Percentiles rank a stretch among this genome's conserved stretches.
phyloP scores from a whole-genome alignment of 169 alveolate species.

The Hammondia hammondi region DNA sequence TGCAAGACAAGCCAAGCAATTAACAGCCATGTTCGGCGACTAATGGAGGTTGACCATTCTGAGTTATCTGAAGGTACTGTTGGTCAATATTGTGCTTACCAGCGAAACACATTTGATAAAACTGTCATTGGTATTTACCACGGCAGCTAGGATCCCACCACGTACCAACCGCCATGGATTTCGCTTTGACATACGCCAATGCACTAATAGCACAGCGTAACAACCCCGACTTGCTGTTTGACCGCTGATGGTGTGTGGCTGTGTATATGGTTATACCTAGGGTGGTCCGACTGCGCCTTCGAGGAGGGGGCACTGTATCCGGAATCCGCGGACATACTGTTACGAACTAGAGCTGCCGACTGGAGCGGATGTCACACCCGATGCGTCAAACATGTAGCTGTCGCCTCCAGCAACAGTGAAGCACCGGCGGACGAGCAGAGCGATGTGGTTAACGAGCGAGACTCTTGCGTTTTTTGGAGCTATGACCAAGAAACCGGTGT shows the following conservation, averaged over 20 bases:
- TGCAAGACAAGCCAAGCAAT: background rate
- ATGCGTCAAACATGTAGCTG: background rate
- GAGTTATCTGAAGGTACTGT: background rate
- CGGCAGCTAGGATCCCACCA: no score
- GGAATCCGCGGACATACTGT: background rate
- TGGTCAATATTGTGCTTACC: no score
- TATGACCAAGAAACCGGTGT: background rate
- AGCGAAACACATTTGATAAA: no score
- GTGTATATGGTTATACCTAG: background rate
- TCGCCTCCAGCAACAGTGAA: background rate
- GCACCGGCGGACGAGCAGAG: background rate
- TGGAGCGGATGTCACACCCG: constrained; percentile 1
- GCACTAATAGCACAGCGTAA: no score
- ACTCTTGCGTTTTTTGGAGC: background rate
- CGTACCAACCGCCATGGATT: no score
- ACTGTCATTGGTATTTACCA: no score
- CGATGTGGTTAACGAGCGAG: background rate
- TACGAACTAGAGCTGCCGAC: background rate
- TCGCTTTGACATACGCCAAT: no score
- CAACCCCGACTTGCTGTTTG: no score
- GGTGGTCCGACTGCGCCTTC: background rate
- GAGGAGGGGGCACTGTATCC: constrained; percentile 23
- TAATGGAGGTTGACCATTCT: background rate
- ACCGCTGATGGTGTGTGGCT: no score
- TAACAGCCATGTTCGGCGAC: background rate